Conservation (phyloP, 257 asterid species). For the Echium plantagineum region DNA sequence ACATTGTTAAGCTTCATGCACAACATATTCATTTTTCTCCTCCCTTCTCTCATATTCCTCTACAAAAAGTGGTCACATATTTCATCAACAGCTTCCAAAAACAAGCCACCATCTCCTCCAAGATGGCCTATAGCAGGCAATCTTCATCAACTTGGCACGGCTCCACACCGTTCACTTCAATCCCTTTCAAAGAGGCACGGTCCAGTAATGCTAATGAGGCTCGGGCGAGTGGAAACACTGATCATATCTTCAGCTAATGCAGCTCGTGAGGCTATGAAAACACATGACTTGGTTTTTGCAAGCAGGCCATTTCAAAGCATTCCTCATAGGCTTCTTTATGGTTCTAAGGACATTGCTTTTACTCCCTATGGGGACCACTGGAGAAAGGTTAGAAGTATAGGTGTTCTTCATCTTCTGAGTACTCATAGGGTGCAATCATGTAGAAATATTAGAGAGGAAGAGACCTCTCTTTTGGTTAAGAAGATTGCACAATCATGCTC, state of each 20-base stretch:
- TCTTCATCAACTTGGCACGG: not conserved
- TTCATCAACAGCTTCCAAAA: not conserved
- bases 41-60: not conserved
- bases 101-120: not conserved
- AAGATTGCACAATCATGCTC: conserved; percentile 5
- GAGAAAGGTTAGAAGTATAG: conserved; percentile 10
- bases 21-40: not conserved
- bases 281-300: conserved; percentile 4
- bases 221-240: not conserved
- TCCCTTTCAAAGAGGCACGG: not conserved
- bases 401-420: conserved; percentile 10
- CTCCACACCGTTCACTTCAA: not conserved
- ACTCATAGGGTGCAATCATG: conserved; percentile 7
- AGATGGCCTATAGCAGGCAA: not conserved
- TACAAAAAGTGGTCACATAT: not conserved
- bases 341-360: conserved; percentile 3
- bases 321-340: not conserved
- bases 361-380: conserved; percentile 11
- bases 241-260: conserved; percentile 1
- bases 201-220: not conserved
- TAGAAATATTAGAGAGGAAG: conserved; percentile 9
- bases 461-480: conserved; percentile 4
- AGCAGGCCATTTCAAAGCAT: conserved; percentile 4
- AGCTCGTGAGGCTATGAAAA: not conserved
- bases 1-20: not conserved